A percentile compares a stretch with the other conserved stretches of the same genome.
phyloP scores from a whole-genome alignment of 345 rosid genomes.

The Pistacia vera region DNA sequence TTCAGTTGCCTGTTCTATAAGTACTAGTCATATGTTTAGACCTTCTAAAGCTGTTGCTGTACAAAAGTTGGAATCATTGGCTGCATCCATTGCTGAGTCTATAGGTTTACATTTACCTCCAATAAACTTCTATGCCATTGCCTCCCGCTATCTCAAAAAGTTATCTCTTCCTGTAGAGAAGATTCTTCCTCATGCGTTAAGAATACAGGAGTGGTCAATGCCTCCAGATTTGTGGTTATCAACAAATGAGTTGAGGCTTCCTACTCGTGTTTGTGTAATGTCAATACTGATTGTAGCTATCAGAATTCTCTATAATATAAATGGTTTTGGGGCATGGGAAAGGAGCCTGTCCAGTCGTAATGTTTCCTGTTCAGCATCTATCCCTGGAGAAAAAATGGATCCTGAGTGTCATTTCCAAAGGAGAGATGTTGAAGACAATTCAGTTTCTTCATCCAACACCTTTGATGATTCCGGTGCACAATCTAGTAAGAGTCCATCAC shows the following conservation, averaged over 20 bases:
- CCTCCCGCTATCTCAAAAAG: conserved; percentile 53
- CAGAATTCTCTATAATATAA: conserved; percentile 56
- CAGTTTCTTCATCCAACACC: conserved; percentile 24
- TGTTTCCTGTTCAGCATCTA: conserved; percentile 20
- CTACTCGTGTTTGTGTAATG: conserved; percentile 65
- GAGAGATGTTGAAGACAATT: conserved; percentile 18
- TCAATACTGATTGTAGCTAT: conserved; percentile 60
- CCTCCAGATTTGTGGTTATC: conserved; percentile 82
- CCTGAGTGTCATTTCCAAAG: conserved; percentile 13
- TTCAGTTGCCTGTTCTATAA: conserved; percentile 63
- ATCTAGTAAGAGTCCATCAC: conserved; percentile 20
- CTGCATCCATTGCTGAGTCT: conserved; percentile 62
- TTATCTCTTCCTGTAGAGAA: conserved; percentile 56
- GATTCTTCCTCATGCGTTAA: conserved; percentile 58
- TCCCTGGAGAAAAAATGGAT: conserved; percentile 20
- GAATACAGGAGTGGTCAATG: conserved; percentile 65
- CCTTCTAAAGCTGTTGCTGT: conserved; percentile 50
- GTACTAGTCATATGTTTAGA: conserved; percentile 61
- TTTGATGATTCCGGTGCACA: conserved; percentile 32
- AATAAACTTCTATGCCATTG: conserved; percentile 69
- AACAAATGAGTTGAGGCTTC: conserved; percentile 56
- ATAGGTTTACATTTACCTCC: conserved; percentile 73
- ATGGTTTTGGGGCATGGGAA: conserved; percentile 79
- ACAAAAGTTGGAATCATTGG: conserved; percentile 58
- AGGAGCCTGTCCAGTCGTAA: conserved; percentile 33